phyloP scores from a whole-genome alignment of 768 basidiomycete species.

The Amanita muscaria region DNA sequence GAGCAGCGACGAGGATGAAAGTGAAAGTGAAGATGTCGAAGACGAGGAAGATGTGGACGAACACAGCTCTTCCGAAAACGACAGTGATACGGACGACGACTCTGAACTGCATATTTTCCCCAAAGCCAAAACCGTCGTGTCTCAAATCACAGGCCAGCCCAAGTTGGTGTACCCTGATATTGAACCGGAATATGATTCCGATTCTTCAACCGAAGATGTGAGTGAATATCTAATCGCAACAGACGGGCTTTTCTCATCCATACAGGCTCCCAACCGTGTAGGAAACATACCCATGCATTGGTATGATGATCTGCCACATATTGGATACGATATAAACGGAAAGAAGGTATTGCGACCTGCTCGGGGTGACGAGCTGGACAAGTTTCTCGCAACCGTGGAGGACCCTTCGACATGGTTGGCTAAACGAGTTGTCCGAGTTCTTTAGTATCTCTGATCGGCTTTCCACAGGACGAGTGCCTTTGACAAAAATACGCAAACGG shows the following conservation, averaged over 20 bases:
- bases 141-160: slow-evolving; percentile 75
- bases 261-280: slow-evolving; percentile 85
- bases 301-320: slow-evolving; percentile 99
- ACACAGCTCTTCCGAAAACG: slow-evolving; percentile 24
- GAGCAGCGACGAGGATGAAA: slow-evolving; percentile 38
- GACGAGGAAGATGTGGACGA: slow-evolving; percentile 33
- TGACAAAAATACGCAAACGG: slow-evolving; percentile 78
- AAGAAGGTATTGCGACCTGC: slow-evolving; percentile 92
- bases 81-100: slow-evolving; percentile 28
- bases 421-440: not conserved
- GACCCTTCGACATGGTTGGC: slow-evolving; percentile 82
- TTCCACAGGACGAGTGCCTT: slow-evolving; percentile 95
- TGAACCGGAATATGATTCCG: slow-evolving; percentile 85
- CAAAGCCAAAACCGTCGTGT: slow-evolving; percentile 59
- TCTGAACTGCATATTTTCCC: slow-evolving; percentile 49
- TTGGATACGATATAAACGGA: slow-evolving; percentile 94
- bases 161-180: slow-evolving; percentile 84
- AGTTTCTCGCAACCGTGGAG: slow-evolving; percentile 89
- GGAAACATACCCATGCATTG: slow-evolving; percentile 96
- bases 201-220: slow-evolving; percentile 89
- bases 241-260: slow-evolving; percentile 1
- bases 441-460: not conserved
- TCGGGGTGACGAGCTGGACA: slow-evolving; percentile 93
- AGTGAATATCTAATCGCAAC: slow-evolving; percentile 20
- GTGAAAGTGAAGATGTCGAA: slow-evolving; percentile 27